Base-by-base conservation (phyloP, 2,329 filamentous ascomycete genomes). In the Eutypella sp. region DNA sequence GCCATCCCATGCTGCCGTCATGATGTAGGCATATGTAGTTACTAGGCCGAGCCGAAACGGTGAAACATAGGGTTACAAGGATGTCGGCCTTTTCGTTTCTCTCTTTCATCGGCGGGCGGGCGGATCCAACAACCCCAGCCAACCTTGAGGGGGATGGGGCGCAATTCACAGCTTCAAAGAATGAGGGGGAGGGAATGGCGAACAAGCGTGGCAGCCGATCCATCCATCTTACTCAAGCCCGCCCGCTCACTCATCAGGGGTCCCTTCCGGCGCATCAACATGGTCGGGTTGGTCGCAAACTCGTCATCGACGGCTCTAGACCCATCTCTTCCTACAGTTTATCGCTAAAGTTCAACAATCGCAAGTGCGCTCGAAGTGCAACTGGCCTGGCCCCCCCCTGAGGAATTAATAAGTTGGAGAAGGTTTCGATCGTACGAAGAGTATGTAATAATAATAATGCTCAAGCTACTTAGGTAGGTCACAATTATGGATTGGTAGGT, bases 41-140 rank as follows among this genome's bases (percentile, higher is more conserved):
- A n/a, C n/a, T n/a, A 55, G 51, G 41, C 51, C 48, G 54, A 54
- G 47, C 48, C 51, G 50, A 56, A 54, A 56, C 54, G 48, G 57
- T 60, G 59, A 62, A 61, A 62, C 56, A 54, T 54, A 54, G 49
- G 50, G 46, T 48, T 45, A 47, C 57, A 57, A 50, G 54, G 54
- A 55, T 43, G 47, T 50, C 47, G 47, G 56, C 56, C 52, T 54
- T 46, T 48, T 46, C 47, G 47, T 47, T 50, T 49, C 44, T 41
- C 40, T n/a, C n/a, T n/a, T n/a, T n/a, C n/a, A n/a, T n/a, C n/a
- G n/a, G n/a, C n/a, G n/a, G n/a, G n/a, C n/a, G n/a, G n/a, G n/a
- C n/a, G 41, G 40, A 43, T 22, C 36, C n/a, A 7, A 39, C 36
- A 39, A 38, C 11, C 20, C 36, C 36, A 10, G 20, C 36, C 36